phyloP scores from a whole-genome alignment of 768 basidiomycete genomes.

The Symmetrospora coprosmae region DNA sequence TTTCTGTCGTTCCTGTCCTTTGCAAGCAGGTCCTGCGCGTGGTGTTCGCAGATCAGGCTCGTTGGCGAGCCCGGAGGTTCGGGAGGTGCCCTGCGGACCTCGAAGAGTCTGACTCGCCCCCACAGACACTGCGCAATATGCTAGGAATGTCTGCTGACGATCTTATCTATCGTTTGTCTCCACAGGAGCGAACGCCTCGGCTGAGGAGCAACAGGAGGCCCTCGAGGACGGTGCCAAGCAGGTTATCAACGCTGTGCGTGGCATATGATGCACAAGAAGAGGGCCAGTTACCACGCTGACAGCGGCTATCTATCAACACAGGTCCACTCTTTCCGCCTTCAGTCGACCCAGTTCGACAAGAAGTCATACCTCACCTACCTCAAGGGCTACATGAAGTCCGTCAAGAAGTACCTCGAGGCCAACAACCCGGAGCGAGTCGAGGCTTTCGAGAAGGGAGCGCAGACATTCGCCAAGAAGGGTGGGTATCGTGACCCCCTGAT shows the following conservation, averaged over 20 bases:
- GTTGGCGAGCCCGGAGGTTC: too few relatives aligned
- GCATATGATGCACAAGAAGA: background rate
- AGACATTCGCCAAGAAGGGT: slow-evolving; percentile 43
- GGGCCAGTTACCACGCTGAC: background rate
- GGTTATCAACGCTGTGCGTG: slow-evolving; percentile 65
- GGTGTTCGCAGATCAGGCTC: too few relatives aligned
- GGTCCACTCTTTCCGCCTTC: slow-evolving; percentile 74
- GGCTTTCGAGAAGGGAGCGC: slow-evolving; percentile 69
- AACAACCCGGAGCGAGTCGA: slow-evolving; percentile 49
- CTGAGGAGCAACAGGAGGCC: slow-evolving; percentile 54
- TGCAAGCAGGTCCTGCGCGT: too few relatives aligned
- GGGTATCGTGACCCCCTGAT: too few relatives aligned
- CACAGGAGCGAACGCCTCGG: slow-evolving; percentile 70
- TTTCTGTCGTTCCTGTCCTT: slow-evolving; percentile 4
- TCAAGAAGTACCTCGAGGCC: slow-evolving; percentile 54
- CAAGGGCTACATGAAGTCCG: slow-evolving; percentile 90
- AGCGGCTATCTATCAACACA: background rate
- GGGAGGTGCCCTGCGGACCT: too few relatives aligned
- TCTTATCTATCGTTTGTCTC: background rate
- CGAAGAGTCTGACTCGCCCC: too few relatives aligned
- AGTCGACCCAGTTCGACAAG: slow-evolving; percentile 70
- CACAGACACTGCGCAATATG: too few relatives aligned
- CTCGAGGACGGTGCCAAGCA: slow-evolving; percentile 60
- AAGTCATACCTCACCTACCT: slow-evolving; percentile 67
- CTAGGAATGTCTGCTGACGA: too few relatives aligned